phyloP scores from a whole-genome alignment of 1,284 basidiomycete species.

The Boletus smithii region DNA sequence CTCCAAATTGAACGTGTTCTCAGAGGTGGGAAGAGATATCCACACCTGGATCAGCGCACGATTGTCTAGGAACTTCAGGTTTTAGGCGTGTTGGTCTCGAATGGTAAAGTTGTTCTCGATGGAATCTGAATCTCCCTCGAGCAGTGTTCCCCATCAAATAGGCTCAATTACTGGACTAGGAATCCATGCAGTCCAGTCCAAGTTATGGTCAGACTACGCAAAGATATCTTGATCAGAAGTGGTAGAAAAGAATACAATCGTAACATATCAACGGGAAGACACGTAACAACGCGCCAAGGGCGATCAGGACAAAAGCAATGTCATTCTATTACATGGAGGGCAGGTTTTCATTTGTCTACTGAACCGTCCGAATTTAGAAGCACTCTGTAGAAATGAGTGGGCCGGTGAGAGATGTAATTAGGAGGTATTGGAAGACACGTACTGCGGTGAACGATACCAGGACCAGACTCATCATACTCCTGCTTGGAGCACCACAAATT shows the following conservation, averaged over 20 bases:
- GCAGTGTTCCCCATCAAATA: no score
- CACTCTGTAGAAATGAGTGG: slow-evolving; percentile 26
- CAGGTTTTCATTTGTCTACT: slow-evolving; percentile 25
- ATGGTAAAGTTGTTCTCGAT: no score
- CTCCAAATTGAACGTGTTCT: no score
- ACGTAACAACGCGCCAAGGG: slow-evolving; percentile 16
- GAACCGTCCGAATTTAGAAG: slow-evolving; percentile 28
- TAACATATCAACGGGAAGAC: slow-evolving; percentile 23
- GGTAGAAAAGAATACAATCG: slow-evolving; percentile 21
- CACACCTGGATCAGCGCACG: no score
- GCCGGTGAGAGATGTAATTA: neutral
- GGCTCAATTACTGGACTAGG: no score
- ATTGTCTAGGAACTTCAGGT: no score
- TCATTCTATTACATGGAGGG: slow-evolving; percentile 28
- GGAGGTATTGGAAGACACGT: slow-evolving; percentile 26
- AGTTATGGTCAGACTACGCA: neutral
- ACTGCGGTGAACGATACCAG: slow-evolving; percentile 83
- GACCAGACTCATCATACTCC: slow-evolving; percentile 87
- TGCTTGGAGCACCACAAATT: slow-evolving; percentile 91
- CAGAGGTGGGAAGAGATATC: no score
- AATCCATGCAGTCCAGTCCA: neutral
- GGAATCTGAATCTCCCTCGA: no score
- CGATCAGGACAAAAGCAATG: slow-evolving; percentile 19
- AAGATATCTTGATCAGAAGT: slow-evolving; percentile 12
- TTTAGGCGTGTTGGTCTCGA: no score